These are phyloP conservation scores for Aspergillus wentii DNA, from an alignment of 495 filamentous ascomycete genomes.

Conservation along the genomic window DNA sequence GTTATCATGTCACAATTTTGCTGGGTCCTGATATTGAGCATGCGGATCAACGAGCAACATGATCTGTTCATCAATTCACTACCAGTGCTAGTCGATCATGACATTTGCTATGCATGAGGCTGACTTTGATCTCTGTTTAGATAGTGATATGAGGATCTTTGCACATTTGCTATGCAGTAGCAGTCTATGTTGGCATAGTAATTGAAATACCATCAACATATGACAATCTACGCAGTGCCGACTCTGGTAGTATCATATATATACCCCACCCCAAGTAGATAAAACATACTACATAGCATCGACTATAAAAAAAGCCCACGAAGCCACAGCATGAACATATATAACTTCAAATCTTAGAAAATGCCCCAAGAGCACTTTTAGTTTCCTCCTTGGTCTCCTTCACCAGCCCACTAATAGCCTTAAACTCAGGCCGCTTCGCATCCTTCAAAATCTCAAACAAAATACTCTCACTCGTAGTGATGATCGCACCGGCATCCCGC, in stretches of 20 bases:
- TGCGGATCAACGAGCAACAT: too few relatives aligned
- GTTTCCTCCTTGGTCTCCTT: slow-evolving; percentile 71
- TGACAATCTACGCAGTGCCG: too few relatives aligned
- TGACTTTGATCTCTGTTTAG: slow-evolving; percentile 1
- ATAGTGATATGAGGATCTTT: background rate
- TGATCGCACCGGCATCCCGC: slow-evolving; percentile 66
- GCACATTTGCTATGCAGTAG: slow-evolving; percentile 11
- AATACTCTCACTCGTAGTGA: slow-evolving; percentile 88
- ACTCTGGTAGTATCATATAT: too few relatives aligned
- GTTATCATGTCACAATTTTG: too few relatives aligned
- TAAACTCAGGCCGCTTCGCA: slow-evolving; percentile 67
- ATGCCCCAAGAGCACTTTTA: slow-evolving; percentile 54
- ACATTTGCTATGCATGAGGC: too few relatives aligned
- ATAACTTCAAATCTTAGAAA: slow-evolving; percentile 69
- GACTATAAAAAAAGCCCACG: background rate
- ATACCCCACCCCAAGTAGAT: background rate
- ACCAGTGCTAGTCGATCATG: too few relatives aligned
- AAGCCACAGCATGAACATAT: background rate
- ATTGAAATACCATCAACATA: too few relatives aligned
- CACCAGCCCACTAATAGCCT: slow-evolving; percentile 64
- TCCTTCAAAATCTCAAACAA: slow-evolving; percentile 93
- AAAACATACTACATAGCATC: background rate
- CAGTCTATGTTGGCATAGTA: slow-evolving; percentile 11
- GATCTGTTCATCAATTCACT: too few relatives aligned
- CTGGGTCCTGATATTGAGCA: too few relatives aligned